Conservation (phyloP, 169 alveolate genomes). For the Cyclospora cayetanensis region DNA sequence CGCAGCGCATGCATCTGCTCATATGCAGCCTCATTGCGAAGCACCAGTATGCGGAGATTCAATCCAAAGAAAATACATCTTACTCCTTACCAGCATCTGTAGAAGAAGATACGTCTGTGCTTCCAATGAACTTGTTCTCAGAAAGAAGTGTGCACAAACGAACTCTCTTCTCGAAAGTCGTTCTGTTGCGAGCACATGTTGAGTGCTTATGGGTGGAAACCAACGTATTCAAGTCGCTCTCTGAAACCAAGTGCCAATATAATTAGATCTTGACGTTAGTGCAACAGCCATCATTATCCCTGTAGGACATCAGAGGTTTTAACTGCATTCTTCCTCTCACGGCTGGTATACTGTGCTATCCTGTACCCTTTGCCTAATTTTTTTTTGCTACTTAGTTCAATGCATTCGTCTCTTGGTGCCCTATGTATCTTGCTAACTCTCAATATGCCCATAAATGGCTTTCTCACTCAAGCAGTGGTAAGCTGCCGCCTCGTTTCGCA, state of each 20-base stretch:
- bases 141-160: neutral
- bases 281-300: too few relatives aligned
- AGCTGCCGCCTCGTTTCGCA: neutral
- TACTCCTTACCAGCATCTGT: conserved; percentile 13
- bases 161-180: neutral
- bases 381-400: too few relatives aligned
- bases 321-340: too few relatives aligned
- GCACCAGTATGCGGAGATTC: neutral
- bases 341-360: too few relatives aligned
- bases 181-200: neutral
- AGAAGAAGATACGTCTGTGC: neutral
- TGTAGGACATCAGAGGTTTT: too few relatives aligned
- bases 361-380: too few relatives aligned
- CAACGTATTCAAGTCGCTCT: neutral
- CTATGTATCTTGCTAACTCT: too few relatives aligned
- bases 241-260: too few relatives aligned
- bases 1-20: neutral
- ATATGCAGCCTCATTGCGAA: neutral
- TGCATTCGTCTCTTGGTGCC: too few relatives aligned
- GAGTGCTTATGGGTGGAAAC: neutral
- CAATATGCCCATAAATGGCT: too few relatives aligned
- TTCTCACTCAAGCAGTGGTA: neutral
- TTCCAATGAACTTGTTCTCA: neutral
- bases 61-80: neutral
- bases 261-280: too few relatives aligned